Evolutionary conservation across 192 early-diverging fungal genomes (phyloP), one percentile per base, ranked within the genome.

Genomic region (Umbelopsis sp.): DNA sequence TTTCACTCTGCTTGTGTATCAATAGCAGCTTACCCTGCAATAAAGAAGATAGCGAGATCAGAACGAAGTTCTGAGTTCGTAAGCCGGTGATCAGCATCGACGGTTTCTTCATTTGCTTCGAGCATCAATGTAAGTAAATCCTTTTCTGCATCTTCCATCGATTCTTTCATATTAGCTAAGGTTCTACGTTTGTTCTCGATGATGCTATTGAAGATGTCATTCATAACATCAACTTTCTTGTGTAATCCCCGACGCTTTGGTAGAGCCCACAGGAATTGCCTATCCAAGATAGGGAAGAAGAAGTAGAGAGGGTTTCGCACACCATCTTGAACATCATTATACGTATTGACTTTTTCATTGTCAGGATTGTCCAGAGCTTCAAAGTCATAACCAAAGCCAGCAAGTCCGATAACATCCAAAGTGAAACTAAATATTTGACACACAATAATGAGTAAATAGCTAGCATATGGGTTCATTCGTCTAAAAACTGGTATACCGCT

Each of bases 381-480:
- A 17, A 78, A 78, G 14, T 78, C 59, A 25, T 74, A 78, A 16
- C 72, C 77, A 65, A 78, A 78, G 0, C 59, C 77, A 31, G 77
- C 69, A 45, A 50, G 56, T 29, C 77, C 77, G 7, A 78, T 74
- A 26, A 70, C 69, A 54, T 78, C 77, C 25, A 78, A 51, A 12
- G 77, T 78, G 1, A 73, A 62, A 17, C 67, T n/a, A n/a, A n/a
- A n/a, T n/a, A n/a, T n/a, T n/a, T 67, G 24, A 17, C 11, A 16
- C 16, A 17, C 20, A 62, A 34, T 34, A 10, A 4, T 62, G 16
- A 62, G 20, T 34, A n/a, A n/a, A 21, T 68, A 22, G 17, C 14
- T 0, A 1, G 2, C 0, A 43, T 20, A 21, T 4, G 38, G 38
- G 3, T 45, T 20, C 43, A 24, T 10, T 29, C 3, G 45, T 20